phyloP scores from a whole-genome alignment of 345 rosid species.

The Citrus australasica region DNA sequence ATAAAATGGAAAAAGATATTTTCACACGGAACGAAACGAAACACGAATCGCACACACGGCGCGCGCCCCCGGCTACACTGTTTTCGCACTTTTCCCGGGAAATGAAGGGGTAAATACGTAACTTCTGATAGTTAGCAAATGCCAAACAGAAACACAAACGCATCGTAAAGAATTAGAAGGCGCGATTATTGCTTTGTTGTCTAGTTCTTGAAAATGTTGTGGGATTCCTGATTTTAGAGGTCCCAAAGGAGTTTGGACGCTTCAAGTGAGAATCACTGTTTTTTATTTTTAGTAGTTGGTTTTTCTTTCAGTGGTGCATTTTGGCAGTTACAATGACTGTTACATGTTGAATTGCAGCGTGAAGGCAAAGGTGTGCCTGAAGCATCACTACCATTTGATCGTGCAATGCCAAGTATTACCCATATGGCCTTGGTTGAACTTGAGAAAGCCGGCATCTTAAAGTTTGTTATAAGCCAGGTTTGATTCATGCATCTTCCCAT shows the following conservation, averaged over 20 bases:
- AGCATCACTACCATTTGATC: conserved; percentile 92
- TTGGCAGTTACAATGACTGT: not conserved
- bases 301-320: not conserved
- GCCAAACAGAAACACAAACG: no score
- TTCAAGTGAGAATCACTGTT: conserved; percentile 50
- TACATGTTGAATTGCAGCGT: conserved; percentile 34
- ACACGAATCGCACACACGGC: not conserved
- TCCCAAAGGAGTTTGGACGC: conserved; percentile 96
- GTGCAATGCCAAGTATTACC: conserved; percentile 94
- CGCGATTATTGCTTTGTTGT: no score
- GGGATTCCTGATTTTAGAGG: conserved; percentile 98
- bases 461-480: conserved; percentile 88
- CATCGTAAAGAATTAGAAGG: no score
- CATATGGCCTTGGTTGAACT: conserved; percentile 95
- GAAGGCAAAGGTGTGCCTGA: conserved; percentile 87
- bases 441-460: conserved; percentile 81
- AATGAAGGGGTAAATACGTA: not conserved
- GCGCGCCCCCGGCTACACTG: not conserved
- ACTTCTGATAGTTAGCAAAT: not conserved
- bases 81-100: not conserved
- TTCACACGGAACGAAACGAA: not conserved
- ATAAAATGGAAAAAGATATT: not conserved
- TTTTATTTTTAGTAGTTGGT: no score
- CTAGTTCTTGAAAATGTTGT: conserved; percentile 21
- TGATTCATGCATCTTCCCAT: no score